Conservation (phyloP, 1,284 basidiomycete species). For the Austroboletus rostrupii region DNA sequence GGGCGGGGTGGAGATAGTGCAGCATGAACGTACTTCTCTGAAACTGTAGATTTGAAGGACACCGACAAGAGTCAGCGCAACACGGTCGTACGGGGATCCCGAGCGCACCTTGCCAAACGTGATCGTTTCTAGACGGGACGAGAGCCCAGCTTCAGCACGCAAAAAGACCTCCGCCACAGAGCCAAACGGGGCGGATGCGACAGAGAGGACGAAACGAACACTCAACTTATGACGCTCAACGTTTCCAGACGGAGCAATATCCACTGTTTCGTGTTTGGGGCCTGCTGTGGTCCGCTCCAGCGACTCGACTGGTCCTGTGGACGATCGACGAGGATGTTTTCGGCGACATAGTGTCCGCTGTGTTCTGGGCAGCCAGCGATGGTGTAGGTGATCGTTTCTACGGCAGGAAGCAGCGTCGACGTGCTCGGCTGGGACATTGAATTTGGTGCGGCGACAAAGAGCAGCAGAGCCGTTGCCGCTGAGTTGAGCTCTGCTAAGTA, state of each 20-base stretch:
- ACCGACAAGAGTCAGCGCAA: slow-evolving; percentile 2
- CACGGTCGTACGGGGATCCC: neutral
- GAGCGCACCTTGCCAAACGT: slow-evolving; percentile 73
- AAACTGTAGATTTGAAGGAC: slow-evolving; percentile 40
- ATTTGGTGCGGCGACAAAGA: neutral
- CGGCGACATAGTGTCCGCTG: slow-evolving; percentile 62
- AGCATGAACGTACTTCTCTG: slow-evolving; percentile 44
- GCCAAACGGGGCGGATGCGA: neutral
- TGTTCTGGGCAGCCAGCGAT: slow-evolving; percentile 63
- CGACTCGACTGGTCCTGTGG: slow-evolving; percentile 62
- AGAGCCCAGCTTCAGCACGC: neutral
- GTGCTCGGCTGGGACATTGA: slow-evolving; percentile 10
- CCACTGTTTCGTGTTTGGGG: slow-evolving; percentile 59
- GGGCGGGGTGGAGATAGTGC: neutral
- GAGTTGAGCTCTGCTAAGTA: too few relatives aligned
- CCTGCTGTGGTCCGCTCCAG: slow-evolving; percentile 66
- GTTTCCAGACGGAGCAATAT: slow-evolving; percentile 60
- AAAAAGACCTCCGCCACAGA: neutral
- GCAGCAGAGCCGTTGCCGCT: neutral
- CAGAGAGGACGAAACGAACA: slow-evolving; percentile 14
- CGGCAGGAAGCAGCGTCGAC: slow-evolving; percentile 3
- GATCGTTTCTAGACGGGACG: slow-evolving; percentile 50
- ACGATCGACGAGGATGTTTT: slow-evolving; percentile 63
- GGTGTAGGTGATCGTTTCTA: slow-evolving; percentile 37
- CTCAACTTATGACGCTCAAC: slow-evolving; percentile 62